Percentiles rank a stretch among this genome's conserved stretches.
Conservation (phyloP, 2,329 filamentous ascomycete genomes). For the Thyridium curvatum region DNA sequence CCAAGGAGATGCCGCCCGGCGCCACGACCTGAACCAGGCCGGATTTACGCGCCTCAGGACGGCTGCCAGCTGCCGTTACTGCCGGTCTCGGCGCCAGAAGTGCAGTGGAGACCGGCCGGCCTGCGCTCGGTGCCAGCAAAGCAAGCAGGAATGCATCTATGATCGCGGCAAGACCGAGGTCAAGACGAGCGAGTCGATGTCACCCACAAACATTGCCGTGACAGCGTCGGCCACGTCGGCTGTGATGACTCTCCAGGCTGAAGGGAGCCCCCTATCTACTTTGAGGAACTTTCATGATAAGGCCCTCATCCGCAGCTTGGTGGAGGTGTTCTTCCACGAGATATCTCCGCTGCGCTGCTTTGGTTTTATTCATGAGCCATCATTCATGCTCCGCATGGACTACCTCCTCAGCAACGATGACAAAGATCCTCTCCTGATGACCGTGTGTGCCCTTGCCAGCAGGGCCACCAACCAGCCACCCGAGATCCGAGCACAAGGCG, state of each 20-base stretch:
- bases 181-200: no score
- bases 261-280: no score
- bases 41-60: neutral
- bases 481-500: slow-evolving; percentile 1
- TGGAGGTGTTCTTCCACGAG: neutral
- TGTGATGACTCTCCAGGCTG: no score
- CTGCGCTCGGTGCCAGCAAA: slow-evolving; percentile 3
- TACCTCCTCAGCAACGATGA: neutral
- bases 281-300: neutral
- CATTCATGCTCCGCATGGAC: neutral
- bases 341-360: neutral
- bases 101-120: slow-evolving; percentile 5
- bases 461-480: neutral
- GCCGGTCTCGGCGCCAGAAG: slow-evolving; percentile 6
- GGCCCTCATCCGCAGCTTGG: neutral
- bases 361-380: neutral
- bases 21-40: slow-evolving; percentile 1
- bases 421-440: neutral
- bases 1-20: neutral
- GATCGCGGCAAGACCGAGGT: neutral
- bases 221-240: no score
- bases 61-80: slow-evolving; percentile 1
- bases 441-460: slow-evolving; percentile 1
- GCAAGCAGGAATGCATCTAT: slow-evolving; percentile 1
- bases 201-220: no score